phyloP scores from a whole-genome alignment of 768 basidiomycete species.

The Naganishia vaughanmartiniae region DNA sequence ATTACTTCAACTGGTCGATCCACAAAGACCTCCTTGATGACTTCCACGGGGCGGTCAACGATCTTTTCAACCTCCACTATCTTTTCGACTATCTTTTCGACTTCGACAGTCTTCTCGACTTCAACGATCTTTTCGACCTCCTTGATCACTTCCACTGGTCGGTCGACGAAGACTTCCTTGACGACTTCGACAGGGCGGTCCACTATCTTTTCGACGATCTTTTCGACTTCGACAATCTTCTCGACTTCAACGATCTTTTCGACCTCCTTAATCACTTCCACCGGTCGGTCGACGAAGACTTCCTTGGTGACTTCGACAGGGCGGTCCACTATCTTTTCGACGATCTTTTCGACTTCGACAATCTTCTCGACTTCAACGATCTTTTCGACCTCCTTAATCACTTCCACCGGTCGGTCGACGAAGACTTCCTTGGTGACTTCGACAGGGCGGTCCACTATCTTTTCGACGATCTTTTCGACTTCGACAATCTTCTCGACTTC shows the following conservation, averaged over 20 bases:
- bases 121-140: conserved; percentile 36
- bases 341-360: conserved; percentile 37
- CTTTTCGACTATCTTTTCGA: conserved; percentile 27
- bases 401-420: conserved; percentile 38
- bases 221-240: conserved; percentile 37
- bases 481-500: conserved; percentile 39
- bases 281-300: conserved; percentile 37
- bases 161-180: conserved; percentile 45
- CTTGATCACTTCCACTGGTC: conserved; percentile 37
- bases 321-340: conserved; percentile 44
- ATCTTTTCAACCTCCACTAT: conserved; percentile 45
- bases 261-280: conserved; percentile 45
- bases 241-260: conserved; percentile 37
- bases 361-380: conserved; percentile 37
- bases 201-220: conserved; percentile 41
- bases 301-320: conserved; percentile 40
- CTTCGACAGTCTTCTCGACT: conserved; percentile 34
- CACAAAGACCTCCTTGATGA: conserved; percentile 32
- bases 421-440: conserved; percentile 42
- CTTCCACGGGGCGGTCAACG: conserved; percentile 42
- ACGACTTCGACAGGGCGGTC: conserved; percentile 38
- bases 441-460: conserved; percentile 40
- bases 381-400: conserved; percentile 38
- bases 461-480: conserved; percentile 33
- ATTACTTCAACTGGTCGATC: conserved; percentile 38